Percentiles rank a stretch among this genome's conserved stretches.
Conservation (phyloP, 495 filamentous ascomycete genomes). For the Halenospora varia region DNA sequence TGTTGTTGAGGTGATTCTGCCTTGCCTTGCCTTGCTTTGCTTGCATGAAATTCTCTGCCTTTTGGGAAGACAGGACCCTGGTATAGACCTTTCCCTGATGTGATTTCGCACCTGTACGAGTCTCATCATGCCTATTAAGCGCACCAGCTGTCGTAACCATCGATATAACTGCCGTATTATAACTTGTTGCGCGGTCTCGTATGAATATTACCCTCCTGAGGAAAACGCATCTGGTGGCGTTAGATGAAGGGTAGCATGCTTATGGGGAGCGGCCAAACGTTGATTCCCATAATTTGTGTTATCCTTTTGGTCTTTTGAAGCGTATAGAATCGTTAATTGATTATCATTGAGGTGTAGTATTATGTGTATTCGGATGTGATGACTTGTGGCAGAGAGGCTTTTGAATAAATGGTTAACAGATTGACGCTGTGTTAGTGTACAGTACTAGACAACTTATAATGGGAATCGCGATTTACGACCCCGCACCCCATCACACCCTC, state of each 20-base stretch:
- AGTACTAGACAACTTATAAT: neutral
- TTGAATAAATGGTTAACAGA: neutral
- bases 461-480: neutral
- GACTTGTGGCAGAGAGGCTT: neutral
- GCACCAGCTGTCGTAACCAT: conserved; percentile 18
- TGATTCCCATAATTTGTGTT: neutral
- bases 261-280: neutral
- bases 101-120: conserved; percentile 11
- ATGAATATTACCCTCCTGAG: conserved; percentile 19
- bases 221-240: conserved; percentile 1
- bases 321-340: neutral
- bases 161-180: conserved; percentile 15
- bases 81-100: conserved; percentile 15
- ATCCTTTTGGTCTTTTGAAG: neutral
- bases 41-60: conserved; percentile 15
- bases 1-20: conserved; percentile 5
- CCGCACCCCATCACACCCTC: neutral
- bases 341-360: neutral
- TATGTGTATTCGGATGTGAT: neutral
- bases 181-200: conserved; percentile 15
- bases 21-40: conserved; percentile 10
- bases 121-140: conserved; percentile 11
- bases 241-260: neutral
- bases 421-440: neutral
- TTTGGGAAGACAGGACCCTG: conserved; percentile 13